A percentile compares a stretch with the other conserved stretches of the same genome.
phyloP scores from a whole-genome alignment of 2,329 filamentous ascomycete species.

The Madurella mycetomatis region DNA sequence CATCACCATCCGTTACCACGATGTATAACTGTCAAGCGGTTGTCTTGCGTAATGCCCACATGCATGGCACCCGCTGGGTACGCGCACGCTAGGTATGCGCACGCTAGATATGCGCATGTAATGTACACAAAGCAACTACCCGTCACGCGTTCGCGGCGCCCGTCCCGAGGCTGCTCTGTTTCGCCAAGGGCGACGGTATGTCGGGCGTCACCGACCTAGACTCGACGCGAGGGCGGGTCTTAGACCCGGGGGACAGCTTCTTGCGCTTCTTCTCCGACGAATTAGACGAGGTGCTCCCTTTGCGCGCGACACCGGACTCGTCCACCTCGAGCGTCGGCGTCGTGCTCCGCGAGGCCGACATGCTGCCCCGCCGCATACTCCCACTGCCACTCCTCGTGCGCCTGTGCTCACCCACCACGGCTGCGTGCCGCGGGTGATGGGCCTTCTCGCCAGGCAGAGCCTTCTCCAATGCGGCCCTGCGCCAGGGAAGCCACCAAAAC shows the following conservation, averaged over 20 bases:
- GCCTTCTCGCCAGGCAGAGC: slow-evolving; percentile 26
- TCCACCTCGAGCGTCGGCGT: slow-evolving; percentile 42
- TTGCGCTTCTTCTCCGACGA: slow-evolving; percentile 49
- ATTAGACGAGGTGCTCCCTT: slow-evolving; percentile 44
- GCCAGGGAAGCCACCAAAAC: slow-evolving; percentile 84
- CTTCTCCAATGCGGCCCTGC: slow-evolving; percentile 40
- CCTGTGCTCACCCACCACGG: slow-evolving; percentile 44
- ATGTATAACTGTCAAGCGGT: no score
- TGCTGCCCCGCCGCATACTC: slow-evolving; percentile 50
- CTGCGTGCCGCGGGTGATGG: slow-evolving; percentile 37
- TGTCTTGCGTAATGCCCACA: not conserved
- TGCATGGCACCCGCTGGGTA: not conserved
- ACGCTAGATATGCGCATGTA: not conserved
- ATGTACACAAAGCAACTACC: not conserved
- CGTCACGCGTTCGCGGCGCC: slow-evolving; percentile 7
- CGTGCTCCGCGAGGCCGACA: slow-evolving; percentile 44
- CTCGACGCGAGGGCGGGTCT: slow-evolving; percentile 43
- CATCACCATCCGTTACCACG: no score
- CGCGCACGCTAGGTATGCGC: no score
- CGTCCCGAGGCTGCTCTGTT: slow-evolving; percentile 32
- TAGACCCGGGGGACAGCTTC: slow-evolving; percentile 40
- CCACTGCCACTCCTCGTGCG: slow-evolving; percentile 43
- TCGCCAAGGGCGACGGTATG: slow-evolving; percentile 48
- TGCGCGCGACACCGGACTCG: slow-evolving; percentile 37
- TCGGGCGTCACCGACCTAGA: slow-evolving; percentile 53